Conservation (phyloP, 2,329 filamentous ascomycete genomes). For the Trichoderma koningiopsis region DNA sequence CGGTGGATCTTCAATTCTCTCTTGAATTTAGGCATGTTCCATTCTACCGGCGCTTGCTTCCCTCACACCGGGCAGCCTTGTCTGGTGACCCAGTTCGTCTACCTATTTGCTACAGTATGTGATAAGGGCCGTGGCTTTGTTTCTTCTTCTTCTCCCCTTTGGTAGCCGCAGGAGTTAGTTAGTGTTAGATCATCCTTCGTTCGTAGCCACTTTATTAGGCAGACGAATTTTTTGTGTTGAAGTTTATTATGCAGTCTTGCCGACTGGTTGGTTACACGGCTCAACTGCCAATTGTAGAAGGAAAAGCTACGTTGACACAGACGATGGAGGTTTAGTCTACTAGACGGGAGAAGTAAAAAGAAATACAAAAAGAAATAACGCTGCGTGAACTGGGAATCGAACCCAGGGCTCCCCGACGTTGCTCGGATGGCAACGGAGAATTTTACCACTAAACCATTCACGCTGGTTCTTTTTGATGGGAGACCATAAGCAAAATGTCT, state of each 20-base stretch:
- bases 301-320: neutral
- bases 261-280: neutral
- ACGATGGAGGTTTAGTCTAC: neutral
- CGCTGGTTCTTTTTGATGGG: constrained; percentile 12
- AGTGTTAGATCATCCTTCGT: neutral
- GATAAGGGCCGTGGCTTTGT: neutral
- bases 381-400: constrained; percentile 41
- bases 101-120: neutral
- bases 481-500: accelerated
- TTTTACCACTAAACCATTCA: constrained; percentile 36
- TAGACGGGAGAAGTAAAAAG: neutral
- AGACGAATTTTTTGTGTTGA: neutral
- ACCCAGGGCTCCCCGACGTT: constrained; percentile 40
- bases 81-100: neutral
- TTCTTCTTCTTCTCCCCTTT: neutral
- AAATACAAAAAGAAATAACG: constrained; percentile 15
- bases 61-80: neutral
- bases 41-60: neutral
- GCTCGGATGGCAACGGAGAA: constrained; percentile 40
- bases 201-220: neutral
- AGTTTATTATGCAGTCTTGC: neutral
- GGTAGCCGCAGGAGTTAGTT: neutral
- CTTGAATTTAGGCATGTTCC: constrained; percentile 16
- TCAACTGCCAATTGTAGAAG: neutral
- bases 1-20: constrained; percentile 1